Base-by-base conservation (phyloP, 2,329 filamentous ascomycete genomes). In the Mycogone perniciosa region DNA sequence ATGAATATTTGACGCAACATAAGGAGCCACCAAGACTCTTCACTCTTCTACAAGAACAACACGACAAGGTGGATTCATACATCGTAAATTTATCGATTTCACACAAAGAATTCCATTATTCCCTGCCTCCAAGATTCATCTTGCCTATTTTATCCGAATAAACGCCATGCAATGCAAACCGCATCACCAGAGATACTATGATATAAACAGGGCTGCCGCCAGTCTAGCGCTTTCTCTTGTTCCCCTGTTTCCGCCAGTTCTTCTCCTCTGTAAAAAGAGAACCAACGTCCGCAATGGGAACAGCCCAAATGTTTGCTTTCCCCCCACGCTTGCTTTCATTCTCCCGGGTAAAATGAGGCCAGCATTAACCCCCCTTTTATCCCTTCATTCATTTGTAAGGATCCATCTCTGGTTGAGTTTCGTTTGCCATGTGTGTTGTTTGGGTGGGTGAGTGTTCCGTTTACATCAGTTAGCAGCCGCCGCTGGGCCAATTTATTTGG, bases 401-500 rank as follows among this genome's bases (percentile, higher is more conserved):
- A 38, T 37, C 34, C 27, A 48, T 40, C 33, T 26, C 41, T 41
- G 31, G 40, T 33, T 47, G 34, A 52, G 45, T 41, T 31, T 37
- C 30, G 34, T 52, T 52, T 44, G 44, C 50, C 27, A 52, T 44
- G 33, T 20, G 20, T 20, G 20, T 20, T 20, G 20, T 20, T 20
- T 20, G 20, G 20, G 20, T 20, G 20, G 20, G 20, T 48, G 38
- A 37, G 34, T 46, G 31, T 50, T 40, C 44, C 39, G 39, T 43
- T 43, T 43, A 44, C 39, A 47, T 43, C 20, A 38, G 37, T 39
- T 30, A 41, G 10, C 30, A 41, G 35, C 30, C 27, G 40, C 29
- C 13, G n/a, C n/a, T 11, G 5, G 29, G 29, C n/a, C 13, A 4
- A 9, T 53, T 58, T 76, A 78, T 66, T 78, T 76, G 55, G 77